A percentile compares a stretch with the other conserved stretches of the same genome.
Evolutionary conservation across 495 filamentous ascomycete genomes (phyloP).

Genomic region (Rhizodiscina lignyota): DNA sequence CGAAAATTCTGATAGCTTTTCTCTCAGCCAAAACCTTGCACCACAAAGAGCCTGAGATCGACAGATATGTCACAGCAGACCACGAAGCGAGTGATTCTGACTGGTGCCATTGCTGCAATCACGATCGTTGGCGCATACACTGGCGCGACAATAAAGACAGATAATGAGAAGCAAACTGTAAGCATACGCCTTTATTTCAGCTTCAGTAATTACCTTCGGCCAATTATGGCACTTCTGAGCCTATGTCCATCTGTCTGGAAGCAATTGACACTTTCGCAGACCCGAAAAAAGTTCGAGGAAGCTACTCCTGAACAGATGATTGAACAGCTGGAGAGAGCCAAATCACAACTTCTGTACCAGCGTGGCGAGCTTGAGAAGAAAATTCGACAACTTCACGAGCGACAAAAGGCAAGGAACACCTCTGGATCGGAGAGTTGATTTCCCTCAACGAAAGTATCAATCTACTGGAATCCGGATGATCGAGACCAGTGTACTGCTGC

Average conservation of each 20-base stretch:
- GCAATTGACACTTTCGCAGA: conserved; percentile 2
- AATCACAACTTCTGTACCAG: conserved; percentile 30
- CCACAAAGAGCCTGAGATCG: conserved; percentile 2
- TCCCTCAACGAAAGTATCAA: too few species aligned
- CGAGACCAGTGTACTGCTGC: too few species aligned
- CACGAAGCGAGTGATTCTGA: conserved; percentile 24
- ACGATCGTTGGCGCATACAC: conserved; percentile 33
- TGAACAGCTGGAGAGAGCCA: conserved; percentile 29
- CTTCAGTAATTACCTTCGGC: too few species aligned
- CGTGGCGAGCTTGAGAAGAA: conserved; percentile 38
- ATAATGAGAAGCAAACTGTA: conserved; percentile 23
- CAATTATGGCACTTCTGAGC: too few species aligned
- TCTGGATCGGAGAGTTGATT: too few species aligned
- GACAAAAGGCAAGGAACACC: too few species aligned
- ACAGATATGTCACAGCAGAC: conserved; percentile 8
- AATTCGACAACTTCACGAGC: too few species aligned
- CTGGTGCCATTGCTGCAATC: conserved; percentile 31
- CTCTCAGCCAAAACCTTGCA: neutral
- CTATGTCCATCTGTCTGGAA: neutral
- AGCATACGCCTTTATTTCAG: conserved; percentile 1
- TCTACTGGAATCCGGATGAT: too few species aligned
- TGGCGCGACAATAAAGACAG: conserved; percentile 41
- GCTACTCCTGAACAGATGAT: conserved; percentile 37
- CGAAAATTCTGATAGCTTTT: neutral
- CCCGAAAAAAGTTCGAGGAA: conserved; percentile 15